phyloP scores from a whole-genome alignment of 2,329 filamentous ascomycete species.

The Fusarium cyanostomum region DNA sequence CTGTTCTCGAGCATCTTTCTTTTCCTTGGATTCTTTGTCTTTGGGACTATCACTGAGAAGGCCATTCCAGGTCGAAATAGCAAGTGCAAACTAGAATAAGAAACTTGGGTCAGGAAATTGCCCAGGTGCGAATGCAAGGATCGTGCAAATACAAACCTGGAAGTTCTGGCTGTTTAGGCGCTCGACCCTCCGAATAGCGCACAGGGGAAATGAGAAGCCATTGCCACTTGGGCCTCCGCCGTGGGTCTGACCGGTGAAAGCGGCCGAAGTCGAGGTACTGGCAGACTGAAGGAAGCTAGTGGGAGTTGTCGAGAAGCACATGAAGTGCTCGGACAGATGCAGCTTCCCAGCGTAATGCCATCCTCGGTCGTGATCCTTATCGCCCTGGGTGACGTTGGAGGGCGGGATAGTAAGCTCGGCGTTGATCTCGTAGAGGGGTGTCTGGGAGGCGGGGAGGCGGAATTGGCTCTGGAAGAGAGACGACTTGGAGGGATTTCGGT shows the following conservation, averaged over 20 bases:
- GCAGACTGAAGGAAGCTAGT: conserved; percentile 86
- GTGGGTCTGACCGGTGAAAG: conserved; percentile 92
- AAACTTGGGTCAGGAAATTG: conserved; percentile 1
- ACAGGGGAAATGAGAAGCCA: conserved; percentile 94
- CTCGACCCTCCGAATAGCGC: conserved; percentile 90
- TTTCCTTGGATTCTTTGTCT: conserved; percentile 58
- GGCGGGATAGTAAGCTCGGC: conserved; percentile 91
- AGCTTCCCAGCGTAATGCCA: conserved; percentile 93
- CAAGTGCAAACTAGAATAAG: conserved; percentile 77
- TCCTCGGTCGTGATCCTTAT: conserved; percentile 76
- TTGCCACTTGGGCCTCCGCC: conserved; percentile 93
- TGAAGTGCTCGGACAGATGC: conserved; percentile 91
- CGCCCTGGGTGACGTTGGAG: conserved; percentile 74
- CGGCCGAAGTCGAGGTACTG: conserved; percentile 80
- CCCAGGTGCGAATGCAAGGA: neutral
- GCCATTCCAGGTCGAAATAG: conserved; percentile 94
- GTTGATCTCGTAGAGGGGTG: conserved; percentile 93
- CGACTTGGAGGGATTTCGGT: conserved; percentile 87
- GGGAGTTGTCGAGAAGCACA: conserved; percentile 95
- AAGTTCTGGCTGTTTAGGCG: conserved; percentile 92
- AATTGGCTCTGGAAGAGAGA: conserved; percentile 96
- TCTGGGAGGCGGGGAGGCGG: conserved; percentile 90
- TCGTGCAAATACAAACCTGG: conserved; percentile 56
- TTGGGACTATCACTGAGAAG: conserved; percentile 66
- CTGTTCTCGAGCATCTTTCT: conserved; percentile 68